Evolutionary conservation across 2,329 filamentous ascomycete species (phyloP), one percentile per base, ranked within the genome.

Genomic region (Fonsecaea multimorphosa): DNA sequence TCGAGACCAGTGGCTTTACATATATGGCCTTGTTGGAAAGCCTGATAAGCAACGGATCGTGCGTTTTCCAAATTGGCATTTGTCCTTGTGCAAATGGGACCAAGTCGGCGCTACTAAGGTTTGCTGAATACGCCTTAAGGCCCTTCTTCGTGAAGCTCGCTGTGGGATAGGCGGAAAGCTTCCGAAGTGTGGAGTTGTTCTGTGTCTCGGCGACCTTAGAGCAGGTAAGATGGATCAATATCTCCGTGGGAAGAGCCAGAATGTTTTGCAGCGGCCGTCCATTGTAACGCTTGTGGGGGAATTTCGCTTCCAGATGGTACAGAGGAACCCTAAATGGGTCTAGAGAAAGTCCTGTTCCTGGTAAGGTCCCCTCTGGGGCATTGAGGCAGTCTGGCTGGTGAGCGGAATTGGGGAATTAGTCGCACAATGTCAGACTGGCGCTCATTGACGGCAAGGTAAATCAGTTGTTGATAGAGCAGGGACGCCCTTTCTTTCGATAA

Each of bases 161-260:
- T 12, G 27, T 36, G 16, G 54, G 40, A 58, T 58, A 58, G 61
- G 61, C 54, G 61, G 61, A 63, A 63, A 53, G 11, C 32, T 53
- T 63, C 60, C 60, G 60, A 31, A 53, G n/a, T 14, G 29, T 31
- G 57, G 29, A 3, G 54, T 22, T 6, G n/a, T 40, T 52, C 46
- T 40, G 11, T 22, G 9, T 38, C 40, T 34, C 34, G 55, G 36
- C 19, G 4, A 61, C 32, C 9, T 54, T 19, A 22, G 51, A 27
- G 59, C 24, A 55, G 12, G 51, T 32, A 34, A 56, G 24, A 49
- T 56, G 51, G 12, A 32, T 12, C 59, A 16, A 36, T 62, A 55
- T 56, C 59, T 62, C 59, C 53, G 27, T 56, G 59, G 59, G 32
- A 52, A 46, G 32, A 60, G 44, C 19, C 58, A 60, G n/a, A 56